These are phyloP conservation scores for Lepiota subincarnata DNA, from an alignment of 768 basidiomycete genomes.

Conservation along the genomic window DNA sequence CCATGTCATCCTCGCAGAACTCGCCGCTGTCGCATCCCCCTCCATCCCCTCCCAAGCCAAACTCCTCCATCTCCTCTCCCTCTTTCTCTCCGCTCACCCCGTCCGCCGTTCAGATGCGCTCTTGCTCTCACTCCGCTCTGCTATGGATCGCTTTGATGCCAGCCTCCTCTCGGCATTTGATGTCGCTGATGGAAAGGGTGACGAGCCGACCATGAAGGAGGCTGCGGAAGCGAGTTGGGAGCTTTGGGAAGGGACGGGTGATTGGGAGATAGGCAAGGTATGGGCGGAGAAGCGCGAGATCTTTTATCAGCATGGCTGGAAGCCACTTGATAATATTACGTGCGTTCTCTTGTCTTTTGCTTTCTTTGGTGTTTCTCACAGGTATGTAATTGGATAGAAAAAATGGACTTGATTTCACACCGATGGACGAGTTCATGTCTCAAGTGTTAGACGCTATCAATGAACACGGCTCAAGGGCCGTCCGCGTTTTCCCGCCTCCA, in stretches of 20 bases:
- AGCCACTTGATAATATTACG: constrained; percentile 80
- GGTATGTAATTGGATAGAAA: constrained; percentile 28
- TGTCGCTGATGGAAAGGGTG: constrained; percentile 65
- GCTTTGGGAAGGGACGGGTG: constrained; percentile 55
- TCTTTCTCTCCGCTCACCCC: constrained; percentile 81
- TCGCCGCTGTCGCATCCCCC: constrained; percentile 41
- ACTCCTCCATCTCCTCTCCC: constrained; percentile 64
- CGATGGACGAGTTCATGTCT: constrained; percentile 91
- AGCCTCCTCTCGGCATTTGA: constrained; percentile 86
- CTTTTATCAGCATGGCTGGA: constrained; percentile 84
- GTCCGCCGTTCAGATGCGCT: constrained; percentile 62
- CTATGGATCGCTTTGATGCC: constrained; percentile 87
- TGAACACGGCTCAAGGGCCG: constrained; percentile 77
- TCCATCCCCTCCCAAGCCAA: constrained; percentile 58
- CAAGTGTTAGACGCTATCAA: constrained; percentile 58
- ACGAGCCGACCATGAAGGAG: constrained; percentile 76
- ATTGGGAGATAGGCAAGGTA: constrained; percentile 92
- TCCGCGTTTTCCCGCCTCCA: constrained; percentile 79
- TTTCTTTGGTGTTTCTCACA: constrained; percentile 4
- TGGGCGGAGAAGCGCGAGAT: constrained; percentile 96
- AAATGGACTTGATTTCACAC: constrained; percentile 74
- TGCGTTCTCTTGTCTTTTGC: constrained; percentile 30
- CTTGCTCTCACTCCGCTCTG: constrained; percentile 61
- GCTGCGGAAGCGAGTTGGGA: constrained; percentile 86
- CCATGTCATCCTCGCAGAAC: constrained; percentile 59